Evolutionary conservation across 2,329 filamentous ascomycete species (phyloP).

Genomic region (Ophiostoma sp.): DNA sequence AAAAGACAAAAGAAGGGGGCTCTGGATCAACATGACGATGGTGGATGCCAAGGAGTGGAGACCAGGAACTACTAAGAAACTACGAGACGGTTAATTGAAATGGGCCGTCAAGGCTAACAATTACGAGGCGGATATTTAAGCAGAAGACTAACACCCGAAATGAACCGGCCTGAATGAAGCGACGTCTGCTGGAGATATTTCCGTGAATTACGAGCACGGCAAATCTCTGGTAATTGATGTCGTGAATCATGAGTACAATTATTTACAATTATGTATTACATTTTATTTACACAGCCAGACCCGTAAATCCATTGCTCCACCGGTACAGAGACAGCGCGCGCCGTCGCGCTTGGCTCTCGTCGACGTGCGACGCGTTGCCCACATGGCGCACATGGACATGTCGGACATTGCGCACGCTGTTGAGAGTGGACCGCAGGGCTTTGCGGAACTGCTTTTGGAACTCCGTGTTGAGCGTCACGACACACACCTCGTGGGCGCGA

Average conservation of each 20-base stretch:
- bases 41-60: background rate
- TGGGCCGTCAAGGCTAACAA: no score
- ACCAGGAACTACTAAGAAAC: no score
- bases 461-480: conserved; percentile 51
- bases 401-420: conserved; percentile 41
- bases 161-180: no score
- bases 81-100: background rate
- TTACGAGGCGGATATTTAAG: no score
- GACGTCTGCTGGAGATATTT: no score
- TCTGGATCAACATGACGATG: background rate
- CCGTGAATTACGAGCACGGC: no score
- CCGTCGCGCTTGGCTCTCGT: background rate
- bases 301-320: background rate
- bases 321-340: background rate
- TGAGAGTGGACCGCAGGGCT: conserved; percentile 51
- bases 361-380: background rate
- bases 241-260: no score
- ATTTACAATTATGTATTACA: background rate
- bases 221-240: no score
- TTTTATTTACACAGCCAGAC: background rate
- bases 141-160: no score
- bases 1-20: no score
- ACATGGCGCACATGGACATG: no score
- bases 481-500: conserved; percentile 52
- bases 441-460: conserved; percentile 58